A percentile compares a stretch with the other conserved stretches of the same genome.
These are phyloP conservation scores for Pythium pyrilobum DNA, from an alignment of 352 stramenopile species.

Conservation along the genomic window DNA sequence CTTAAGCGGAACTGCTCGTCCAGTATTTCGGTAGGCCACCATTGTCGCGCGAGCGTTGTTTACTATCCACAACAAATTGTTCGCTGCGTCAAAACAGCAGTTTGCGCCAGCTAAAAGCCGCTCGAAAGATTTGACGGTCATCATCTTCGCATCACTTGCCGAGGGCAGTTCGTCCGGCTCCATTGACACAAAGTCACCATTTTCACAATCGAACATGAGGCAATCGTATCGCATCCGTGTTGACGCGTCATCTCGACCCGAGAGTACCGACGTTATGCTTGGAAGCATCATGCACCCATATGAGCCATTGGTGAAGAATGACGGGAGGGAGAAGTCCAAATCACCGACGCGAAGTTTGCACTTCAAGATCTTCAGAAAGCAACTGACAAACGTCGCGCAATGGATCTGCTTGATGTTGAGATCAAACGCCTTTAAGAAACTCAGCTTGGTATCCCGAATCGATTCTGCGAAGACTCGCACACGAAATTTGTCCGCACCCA, in stretches of 20 bases:
- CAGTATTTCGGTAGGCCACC: conserved; percentile 14
- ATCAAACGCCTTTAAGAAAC: conserved; percentile 20
- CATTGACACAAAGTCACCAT: conserved; percentile 11
- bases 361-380: conserved; percentile 32
- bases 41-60: conserved; percentile 23
- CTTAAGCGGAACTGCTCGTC: background rate
- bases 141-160: background rate
- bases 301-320: conserved; percentile 39
- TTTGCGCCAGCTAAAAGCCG: conserved; percentile 15
- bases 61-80: conserved; percentile 24
- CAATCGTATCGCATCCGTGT: conserved; percentile 23
- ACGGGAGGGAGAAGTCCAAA: conserved; percentile 17
- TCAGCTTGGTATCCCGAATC: background rate
- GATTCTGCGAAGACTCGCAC: conserved; percentile 34
- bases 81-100: conserved; percentile 38
- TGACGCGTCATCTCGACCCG: background rate
- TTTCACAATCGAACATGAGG: conserved; percentile 49
- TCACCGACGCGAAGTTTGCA: conserved; percentile 22
- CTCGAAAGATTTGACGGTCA: conserved; percentile 24
- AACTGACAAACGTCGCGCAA: conserved; percentile 29
- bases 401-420: conserved; percentile 35
- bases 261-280: conserved; percentile 5
- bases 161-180: background rate
- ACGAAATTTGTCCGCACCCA: conserved; percentile 26
- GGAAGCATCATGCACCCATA: conserved; percentile 27